Conservation (phyloP, 176 grass and related monocot genomes). For the Oryza coarctata region DNA sequence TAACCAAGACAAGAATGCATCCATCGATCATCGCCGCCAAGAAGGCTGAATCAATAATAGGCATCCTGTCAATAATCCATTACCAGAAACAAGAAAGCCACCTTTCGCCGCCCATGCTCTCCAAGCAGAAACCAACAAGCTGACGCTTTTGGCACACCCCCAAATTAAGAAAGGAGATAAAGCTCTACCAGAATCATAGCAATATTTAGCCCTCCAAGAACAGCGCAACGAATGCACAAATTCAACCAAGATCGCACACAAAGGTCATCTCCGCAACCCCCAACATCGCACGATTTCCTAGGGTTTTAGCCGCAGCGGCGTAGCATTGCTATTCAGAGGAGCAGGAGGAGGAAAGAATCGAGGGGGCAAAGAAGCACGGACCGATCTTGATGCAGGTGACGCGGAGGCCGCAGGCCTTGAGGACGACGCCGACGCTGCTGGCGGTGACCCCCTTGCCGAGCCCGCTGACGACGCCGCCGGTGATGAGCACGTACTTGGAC, state of each 20-base stretch:
- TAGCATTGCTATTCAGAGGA: not conserved
- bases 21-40: not conserved
- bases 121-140: slow-evolving; percentile 37
- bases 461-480: slow-evolving; percentile 89
- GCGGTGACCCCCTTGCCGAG: slow-evolving; percentile 96
- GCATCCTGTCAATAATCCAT: not conserved
- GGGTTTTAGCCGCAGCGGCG: not conserved
- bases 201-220: not conserved
- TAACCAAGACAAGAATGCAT: not conserved
- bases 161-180: not conserved
- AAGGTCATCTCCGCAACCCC: not conserved
- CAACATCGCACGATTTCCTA: not conserved
- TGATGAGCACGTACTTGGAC: slow-evolving; percentile 96
- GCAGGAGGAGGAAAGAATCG: not conserved
- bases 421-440: slow-evolving; percentile 90
- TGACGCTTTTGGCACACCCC: not conserved
- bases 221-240: not conserved
- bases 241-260: not conserved
- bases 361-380: not conserved
- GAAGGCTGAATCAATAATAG: not conserved
- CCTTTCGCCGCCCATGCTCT: not conserved
- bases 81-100: not conserved
- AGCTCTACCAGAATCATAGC: not conserved
- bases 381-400: slow-evolving; percentile 98
- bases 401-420: slow-evolving; percentile 85